phyloP scores from a whole-genome alignment of 176 grass and related monocot species.

The Oryza rufipogon region DNA sequence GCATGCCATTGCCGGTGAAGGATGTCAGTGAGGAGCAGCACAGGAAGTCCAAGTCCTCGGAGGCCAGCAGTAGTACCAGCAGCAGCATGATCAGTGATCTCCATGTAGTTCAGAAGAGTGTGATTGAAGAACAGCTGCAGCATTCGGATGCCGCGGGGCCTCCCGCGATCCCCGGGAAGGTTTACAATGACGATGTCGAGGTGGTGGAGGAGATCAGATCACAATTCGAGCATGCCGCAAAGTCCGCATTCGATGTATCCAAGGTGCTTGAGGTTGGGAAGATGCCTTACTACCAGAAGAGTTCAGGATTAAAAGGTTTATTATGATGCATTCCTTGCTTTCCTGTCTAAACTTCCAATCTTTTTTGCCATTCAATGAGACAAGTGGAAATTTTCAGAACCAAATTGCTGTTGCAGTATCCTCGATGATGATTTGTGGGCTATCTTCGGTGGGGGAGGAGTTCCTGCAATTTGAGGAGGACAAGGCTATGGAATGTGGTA shows the following conservation, averaged over 20 bases:
- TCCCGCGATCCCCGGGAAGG: conserved; percentile 29
- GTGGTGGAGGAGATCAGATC: conserved; percentile 57
- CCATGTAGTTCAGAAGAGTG: conserved; percentile 53
- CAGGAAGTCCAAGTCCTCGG: conserved; percentile 39
- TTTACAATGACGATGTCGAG: conserved; percentile 47
- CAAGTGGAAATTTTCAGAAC: background rate
- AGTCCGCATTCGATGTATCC: conserved; percentile 54
- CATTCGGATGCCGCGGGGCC: background rate
- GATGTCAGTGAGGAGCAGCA: conserved; percentile 36
- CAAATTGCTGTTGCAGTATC: conserved; percentile 52
- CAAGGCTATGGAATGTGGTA: conserved; percentile 45
- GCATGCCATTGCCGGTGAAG: conserved; percentile 2
- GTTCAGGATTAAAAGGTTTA: conserved; percentile 58
- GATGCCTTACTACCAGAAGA: conserved; percentile 59
- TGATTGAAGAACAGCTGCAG: conserved; percentile 43
- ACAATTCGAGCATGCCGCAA: conserved; percentile 67
- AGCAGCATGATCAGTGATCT: conserved; percentile 39
- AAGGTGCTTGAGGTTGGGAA: conserved; percentile 79
- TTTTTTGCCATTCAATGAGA: conserved; percentile 8
- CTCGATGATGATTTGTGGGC: conserved; percentile 55
- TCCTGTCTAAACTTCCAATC: background rate
- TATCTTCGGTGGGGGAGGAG: conserved; percentile 34
- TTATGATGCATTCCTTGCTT: background rate
- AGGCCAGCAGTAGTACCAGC: conserved; percentile 9
- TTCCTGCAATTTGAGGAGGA: conserved; percentile 63